phyloP scores from a whole-genome alignment of 768 basidiomycete genomes.

The Imleria badia region DNA sequence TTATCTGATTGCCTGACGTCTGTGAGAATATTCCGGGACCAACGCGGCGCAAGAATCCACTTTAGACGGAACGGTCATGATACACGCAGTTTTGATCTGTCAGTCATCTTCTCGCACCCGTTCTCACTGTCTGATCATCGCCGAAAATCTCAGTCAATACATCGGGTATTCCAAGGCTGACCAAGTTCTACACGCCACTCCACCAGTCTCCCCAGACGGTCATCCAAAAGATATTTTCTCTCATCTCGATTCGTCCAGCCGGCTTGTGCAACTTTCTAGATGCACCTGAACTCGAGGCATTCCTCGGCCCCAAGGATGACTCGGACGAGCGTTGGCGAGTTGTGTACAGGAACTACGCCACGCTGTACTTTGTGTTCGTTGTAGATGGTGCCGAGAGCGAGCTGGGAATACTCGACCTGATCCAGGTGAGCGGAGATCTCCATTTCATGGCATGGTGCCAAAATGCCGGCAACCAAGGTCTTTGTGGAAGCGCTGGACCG shows the following conservation, averaged over 20 bases:
- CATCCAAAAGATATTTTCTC: constrained; percentile 86
- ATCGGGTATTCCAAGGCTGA: constrained; percentile 78
- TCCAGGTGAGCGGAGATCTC: constrained; percentile 64
- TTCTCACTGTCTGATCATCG: constrained; percentile 19
- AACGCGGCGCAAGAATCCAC: too few relatives aligned
- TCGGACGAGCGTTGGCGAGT: constrained; percentile 73
- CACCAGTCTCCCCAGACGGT: constrained; percentile 60
- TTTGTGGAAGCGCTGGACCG: constrained; percentile 96
- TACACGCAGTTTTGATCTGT: constrained; percentile 87
- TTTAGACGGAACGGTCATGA: constrained; percentile 46
- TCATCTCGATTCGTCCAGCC: constrained; percentile 78
- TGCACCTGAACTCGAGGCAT: constrained; percentile 80
- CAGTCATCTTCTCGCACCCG: constrained; percentile 31
- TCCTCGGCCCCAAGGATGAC: constrained; percentile 53
- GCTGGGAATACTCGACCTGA: constrained; percentile 91
- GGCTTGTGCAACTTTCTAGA: constrained; percentile 96
- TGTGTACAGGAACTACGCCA: constrained; percentile 95
- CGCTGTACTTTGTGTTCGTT: constrained; percentile 95
- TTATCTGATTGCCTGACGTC: not conserved
- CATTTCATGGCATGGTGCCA: not conserved
- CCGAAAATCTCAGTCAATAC: constrained; percentile 75
- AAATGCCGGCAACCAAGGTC: constrained; percentile 46
- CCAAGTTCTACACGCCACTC: constrained; percentile 87
- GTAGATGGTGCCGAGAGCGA: constrained; percentile 97
- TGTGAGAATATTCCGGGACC: not conserved